Evolutionary conservation across 441 rosid species (phyloP), one percentile per base, ranked within the genome.

Genomic region (Gossypium schwendimanii): DNA sequence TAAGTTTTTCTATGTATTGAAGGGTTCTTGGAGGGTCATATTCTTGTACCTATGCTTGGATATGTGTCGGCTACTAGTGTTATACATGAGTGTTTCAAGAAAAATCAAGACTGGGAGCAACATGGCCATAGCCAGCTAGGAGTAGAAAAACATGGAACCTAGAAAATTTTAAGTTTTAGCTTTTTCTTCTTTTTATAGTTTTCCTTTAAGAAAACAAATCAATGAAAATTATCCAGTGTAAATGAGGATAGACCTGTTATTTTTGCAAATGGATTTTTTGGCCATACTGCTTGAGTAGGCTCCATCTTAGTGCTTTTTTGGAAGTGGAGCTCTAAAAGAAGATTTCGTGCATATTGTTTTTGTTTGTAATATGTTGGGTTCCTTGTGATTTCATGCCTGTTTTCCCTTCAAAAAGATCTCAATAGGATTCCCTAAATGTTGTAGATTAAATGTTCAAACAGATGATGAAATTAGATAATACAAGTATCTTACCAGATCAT

Each of bases 381-480:
- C 9, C 8, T 44, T 6, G 31, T 44, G 20, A 12, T 64, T 20
- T 21, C 54, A 2, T 6, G 52, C 17, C n/a, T 45, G 21, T 63
- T 15, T 66, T 47, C 21, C 41, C 39, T 47, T 45, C 10, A 55
- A 55, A 44, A 47, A 14, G 33, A 3, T 7, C 14, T 47, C 70
- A n/a, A 2, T 47, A 24, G 57, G 14, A 47, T 66, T 66, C 57
- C 21, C 0, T 45, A 45, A 47, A 45, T 44, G 31, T 15, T 64
- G 39, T 65, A 65, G 39, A 45, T 65, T 65, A 23, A 23, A 31
- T 6, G 70, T 65, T 65, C 33, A 44, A 21, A 65, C 6, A 65
- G 55, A 14, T 45, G 20, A 23, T 64, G 33, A 20, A n/a, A 12
- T 44, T 26, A 39, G 52, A 39, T 39, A 20, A 41, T 11, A 4